Conservation (phyloP, 164 flowering plant genomes). For the Litsea cubeba region DNA sequence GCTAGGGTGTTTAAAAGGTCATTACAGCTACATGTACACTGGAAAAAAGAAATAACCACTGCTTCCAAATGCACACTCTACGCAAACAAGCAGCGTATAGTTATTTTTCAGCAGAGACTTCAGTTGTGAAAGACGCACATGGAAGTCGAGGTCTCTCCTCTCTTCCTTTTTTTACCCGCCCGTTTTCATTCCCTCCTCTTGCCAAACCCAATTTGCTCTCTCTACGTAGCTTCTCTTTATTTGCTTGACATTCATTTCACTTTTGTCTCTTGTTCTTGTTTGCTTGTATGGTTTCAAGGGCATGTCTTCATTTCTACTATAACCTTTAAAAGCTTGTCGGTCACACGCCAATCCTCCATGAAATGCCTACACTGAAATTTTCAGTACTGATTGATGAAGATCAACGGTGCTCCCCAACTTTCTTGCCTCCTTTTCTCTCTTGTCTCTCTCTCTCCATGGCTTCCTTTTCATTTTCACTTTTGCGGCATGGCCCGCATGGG, state of each 20-base stretch:
- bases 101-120: neutral
- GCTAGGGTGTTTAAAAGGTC: no score
- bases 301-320: neutral
- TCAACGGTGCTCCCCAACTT: no score
- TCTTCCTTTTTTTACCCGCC: no score
- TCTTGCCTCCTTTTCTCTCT: no score
- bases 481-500: no score
- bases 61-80: no score
- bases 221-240: neutral
- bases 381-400: neutral
- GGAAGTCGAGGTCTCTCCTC: neutral
- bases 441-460: no score
- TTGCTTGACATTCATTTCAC: neutral
- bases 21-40: no score
- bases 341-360: neutral
- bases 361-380: neutral
- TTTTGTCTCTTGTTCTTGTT: neutral
- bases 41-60: no score
- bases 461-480: no score
- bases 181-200: neutral
- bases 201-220: neutral
- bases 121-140: neutral
- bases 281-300: neutral
- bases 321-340: neutral
- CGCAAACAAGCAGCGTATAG: no score